Conservation (phyloP, 2,329 filamentous ascomycete genomes). For the Pestalotiopsis sp. region DNA sequence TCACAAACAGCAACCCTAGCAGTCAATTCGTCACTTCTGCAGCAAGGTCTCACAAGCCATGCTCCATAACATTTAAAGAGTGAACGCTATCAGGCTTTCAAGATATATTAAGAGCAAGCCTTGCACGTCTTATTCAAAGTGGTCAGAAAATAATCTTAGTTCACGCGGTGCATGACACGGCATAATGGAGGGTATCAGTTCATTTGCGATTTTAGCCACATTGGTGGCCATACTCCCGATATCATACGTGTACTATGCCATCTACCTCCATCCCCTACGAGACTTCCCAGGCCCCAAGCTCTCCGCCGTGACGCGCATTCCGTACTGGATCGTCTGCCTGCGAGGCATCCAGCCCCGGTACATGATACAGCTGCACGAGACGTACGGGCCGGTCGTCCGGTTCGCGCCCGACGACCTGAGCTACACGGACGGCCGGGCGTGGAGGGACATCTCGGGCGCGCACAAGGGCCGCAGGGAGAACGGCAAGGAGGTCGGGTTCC, state of each 20-base stretch:
- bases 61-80: too few species aligned
- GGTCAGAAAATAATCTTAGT: too few species aligned
- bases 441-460: constrained; percentile 10
- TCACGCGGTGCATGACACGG: neutral
- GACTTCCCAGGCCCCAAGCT: constrained; percentile 24
- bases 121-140: too few species aligned
- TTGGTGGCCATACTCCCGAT: neutral
- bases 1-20: too few species aligned
- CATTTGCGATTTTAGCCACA: neutral
- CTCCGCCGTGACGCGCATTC: constrained; percentile 18
- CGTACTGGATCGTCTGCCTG: constrained; percentile 20
- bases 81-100: too few species aligned
- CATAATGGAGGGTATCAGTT: neutral
- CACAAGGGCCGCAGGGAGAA: constrained; percentile 18
- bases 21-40: too few species aligned
- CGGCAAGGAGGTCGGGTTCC: constrained; percentile 24
- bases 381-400: constrained; percentile 20
- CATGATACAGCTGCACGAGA: constrained; percentile 15
- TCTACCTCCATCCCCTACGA: constrained; percentile 26
- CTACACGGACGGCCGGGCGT: constrained; percentile 16
- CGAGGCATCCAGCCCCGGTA: constrained; percentile 19
- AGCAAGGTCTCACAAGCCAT: too few species aligned
- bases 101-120: too few species aligned
- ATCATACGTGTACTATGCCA: constrained; percentile 12
- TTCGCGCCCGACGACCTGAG: constrained; percentile 21